Evolutionary conservation across 2,329 filamentous ascomycete genomes (phyloP), one percentile per base, ranked within the genome.

Genomic region (Apiospora aurea): DNA sequence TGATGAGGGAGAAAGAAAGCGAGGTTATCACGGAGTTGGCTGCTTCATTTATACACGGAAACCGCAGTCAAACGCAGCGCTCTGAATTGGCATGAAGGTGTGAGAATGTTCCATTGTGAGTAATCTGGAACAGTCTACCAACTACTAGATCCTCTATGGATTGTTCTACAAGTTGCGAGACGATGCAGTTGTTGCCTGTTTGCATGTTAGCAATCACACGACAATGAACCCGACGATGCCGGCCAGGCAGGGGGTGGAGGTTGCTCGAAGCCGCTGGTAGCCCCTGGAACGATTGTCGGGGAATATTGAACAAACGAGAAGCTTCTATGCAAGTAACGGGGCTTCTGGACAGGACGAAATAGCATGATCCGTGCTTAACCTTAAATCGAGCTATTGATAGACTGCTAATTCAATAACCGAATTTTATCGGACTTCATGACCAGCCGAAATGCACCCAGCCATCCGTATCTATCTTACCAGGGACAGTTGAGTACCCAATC

Each of bases 21-120:
- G 14, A 72, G 70, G 70, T 44, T 75, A 64, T 64, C 57, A 64
- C 49, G 47, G 75, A 66, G 74, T 69, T 72, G 67, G 69, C 70
- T 44, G 71, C 57, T n/a, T n/a, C 43, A 72, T 81, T 80, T 80
- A 82, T 82, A 81, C 70, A 75, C 71, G 49, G 24, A 69, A 73
- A 53, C 41, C 49, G n/a, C 69, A 41, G 47, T 69, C 24, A 69
- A 38, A 61, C 16, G 73, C 67, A 74, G 61, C 26, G 78, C 79
- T 78, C 75, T 75, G 70, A 70, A 75, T 47, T 8, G 80, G 81
- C 79, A 72, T 46, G 77, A 81, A 79, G 44, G 47, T 46, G 61
- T 71, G 68, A 71, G 72, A 72, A 71, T 69, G 43, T 69, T 46
- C 69, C 53, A 26, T 70, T 69, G 66, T 74, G 72, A 74, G 70